phyloP scores from a whole-genome alignment of 2,329 filamentous ascomycete genomes.

The Penicillium rolfsii region DNA sequence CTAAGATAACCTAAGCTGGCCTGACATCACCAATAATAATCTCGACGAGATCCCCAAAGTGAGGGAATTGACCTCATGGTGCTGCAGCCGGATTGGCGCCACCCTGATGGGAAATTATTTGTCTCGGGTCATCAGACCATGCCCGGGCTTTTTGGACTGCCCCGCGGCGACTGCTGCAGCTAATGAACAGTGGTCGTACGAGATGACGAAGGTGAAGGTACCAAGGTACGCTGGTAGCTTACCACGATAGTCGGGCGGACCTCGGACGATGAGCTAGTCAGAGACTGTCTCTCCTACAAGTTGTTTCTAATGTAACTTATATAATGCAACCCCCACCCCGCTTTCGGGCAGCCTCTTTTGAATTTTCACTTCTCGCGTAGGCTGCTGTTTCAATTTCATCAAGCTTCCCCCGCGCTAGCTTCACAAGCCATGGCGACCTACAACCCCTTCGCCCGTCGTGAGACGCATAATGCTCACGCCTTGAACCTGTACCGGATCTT shows the following conservation, averaged over 20 bases:
- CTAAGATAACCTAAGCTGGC: constrained; percentile 9
- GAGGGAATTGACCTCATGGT: constrained; percentile 7
- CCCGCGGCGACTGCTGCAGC: neutral
- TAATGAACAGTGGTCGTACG: neutral
- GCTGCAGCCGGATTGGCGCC: constrained; percentile 4
- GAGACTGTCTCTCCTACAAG: neutral
- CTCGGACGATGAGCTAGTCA: neutral
- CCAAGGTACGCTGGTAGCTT: neutral
- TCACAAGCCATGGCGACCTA: constrained; percentile 34
- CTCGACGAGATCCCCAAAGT: neutral
- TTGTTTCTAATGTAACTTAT: neutral
- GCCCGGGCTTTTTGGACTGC: neutral
- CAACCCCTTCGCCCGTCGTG: constrained; percentile 76
- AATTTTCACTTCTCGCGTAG: neutral
- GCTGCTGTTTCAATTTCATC: constrained; percentile 1
- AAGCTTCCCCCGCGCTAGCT: neutral
- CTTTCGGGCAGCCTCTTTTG: neutral
- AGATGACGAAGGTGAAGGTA: neutral
- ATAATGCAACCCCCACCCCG: neutral
- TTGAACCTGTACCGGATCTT: constrained; percentile 76
- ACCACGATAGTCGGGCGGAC: neutral
- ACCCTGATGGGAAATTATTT: neutral
- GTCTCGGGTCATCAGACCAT: constrained; percentile 5
- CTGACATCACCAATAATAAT: constrained; percentile 9
- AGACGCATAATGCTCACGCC: constrained; percentile 63